Percentiles rank a stretch among this genome's conserved stretches.
These are phyloP conservation scores for Stentor roeselii DNA, from an alignment of 73 alveolate species.

Conservation along the genomic window DNA sequence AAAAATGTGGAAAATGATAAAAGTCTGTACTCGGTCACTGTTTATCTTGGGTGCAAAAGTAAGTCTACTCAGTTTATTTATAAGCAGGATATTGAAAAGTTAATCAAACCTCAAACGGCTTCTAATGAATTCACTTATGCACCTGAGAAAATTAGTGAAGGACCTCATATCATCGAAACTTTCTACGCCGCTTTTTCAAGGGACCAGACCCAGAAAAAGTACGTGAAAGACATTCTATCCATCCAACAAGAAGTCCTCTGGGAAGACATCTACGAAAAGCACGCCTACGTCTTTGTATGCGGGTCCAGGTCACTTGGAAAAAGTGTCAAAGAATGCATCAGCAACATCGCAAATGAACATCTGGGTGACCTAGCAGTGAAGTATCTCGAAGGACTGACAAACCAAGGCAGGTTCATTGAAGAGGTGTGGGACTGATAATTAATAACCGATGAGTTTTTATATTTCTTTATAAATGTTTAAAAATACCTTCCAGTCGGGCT, in stretches of 20 bases:
- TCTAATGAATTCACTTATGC: neutral
- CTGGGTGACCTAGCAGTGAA: neutral
- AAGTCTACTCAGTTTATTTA: constrained; percentile 14
- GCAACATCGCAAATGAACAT: constrained; percentile 6
- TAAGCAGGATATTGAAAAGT: neutral
- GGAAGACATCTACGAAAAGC: neutral
- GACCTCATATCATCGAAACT: neutral
- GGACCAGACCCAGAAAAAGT: constrained; percentile 14
- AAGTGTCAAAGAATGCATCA: neutral
- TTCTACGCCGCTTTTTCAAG: neutral
- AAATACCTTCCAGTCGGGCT: too few species aligned
- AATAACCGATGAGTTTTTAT: too few species aligned
- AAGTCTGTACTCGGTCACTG: neutral
- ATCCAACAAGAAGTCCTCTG: neutral
- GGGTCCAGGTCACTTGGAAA: constrained; percentile 7
- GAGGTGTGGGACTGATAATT: neutral
- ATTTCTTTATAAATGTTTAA: too few species aligned
- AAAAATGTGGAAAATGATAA: neutral
- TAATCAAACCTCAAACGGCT: neutral
- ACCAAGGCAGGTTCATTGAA: neutral
- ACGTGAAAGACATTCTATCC: neutral
- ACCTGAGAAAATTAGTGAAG: constrained; percentile 11
- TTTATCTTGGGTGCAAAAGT: neutral
- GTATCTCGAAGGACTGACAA: neutral
- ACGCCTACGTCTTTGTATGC: neutral